These are phyloP conservation scores for Leccinum disarticulatum DNA, from an alignment of 768 basidiomycete genomes.

Conservation along the genomic window DNA sequence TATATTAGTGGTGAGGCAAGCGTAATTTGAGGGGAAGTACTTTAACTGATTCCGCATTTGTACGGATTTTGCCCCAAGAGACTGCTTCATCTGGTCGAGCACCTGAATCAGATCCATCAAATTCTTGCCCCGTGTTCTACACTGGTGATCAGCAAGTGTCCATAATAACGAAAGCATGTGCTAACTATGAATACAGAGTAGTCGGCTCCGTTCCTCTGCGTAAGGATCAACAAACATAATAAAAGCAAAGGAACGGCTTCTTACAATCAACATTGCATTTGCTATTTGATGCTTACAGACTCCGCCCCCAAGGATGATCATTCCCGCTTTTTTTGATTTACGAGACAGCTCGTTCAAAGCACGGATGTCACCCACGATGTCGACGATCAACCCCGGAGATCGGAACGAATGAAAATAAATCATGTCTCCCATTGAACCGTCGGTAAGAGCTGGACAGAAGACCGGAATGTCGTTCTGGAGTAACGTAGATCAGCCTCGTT, in stretches of 20 bases:
- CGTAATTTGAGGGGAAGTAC: constrained; percentile 35
- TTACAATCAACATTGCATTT: constrained; percentile 98
- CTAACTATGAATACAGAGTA: constrained; percentile 92
- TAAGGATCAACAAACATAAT: constrained; percentile 4
- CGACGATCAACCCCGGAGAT: constrained; percentile 78
- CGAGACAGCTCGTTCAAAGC: constrained; percentile 86
- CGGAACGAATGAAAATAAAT: constrained; percentile 98
- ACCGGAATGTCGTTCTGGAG: constrained; percentile 95
- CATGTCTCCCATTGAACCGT: constrained; percentile 98
- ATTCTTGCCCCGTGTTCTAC: constrained; percentile 98
- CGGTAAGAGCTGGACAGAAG: constrained; percentile 97
- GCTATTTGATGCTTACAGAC: constrained; percentile 99
- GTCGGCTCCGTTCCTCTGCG: constrained; percentile 94
- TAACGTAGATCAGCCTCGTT: constrained; percentile 26
- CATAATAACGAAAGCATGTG: constrained; percentile 1
- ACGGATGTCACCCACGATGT: constrained; percentile 94
- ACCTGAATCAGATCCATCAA: constrained; percentile 97
- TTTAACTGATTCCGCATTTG: constrained; percentile 80
- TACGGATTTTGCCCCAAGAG: constrained; percentile 97
- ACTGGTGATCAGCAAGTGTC: neutral
- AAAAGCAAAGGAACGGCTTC: constrained; percentile 18
- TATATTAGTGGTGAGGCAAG: constrained; percentile 7
- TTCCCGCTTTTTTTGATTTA: constrained; percentile 89
- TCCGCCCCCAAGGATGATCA: constrained; percentile 97
- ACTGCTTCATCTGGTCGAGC: constrained; percentile 97